Percentiles rank a stretch among this genome's conserved stretches.
Evolutionary conservation across 2,329 filamentous ascomycete species (phyloP).

Genomic region (Fusarium odoratissimum): DNA sequence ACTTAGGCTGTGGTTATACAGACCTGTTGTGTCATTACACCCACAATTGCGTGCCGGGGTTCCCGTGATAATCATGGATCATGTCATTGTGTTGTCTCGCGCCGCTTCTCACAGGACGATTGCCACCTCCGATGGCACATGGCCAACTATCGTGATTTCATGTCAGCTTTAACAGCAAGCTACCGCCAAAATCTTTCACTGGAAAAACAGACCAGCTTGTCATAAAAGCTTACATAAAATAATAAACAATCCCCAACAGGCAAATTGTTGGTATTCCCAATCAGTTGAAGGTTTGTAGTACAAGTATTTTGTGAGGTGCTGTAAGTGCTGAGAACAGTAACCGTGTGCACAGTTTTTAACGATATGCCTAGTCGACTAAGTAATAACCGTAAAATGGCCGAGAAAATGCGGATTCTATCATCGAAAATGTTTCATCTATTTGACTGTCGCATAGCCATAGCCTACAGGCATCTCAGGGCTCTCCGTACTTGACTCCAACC

Average conservation of each 20-base stretch:
- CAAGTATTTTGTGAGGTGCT: not conserved
- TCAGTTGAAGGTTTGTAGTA: not conserved
- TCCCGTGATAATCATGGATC: constrained; percentile 7
- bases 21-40: not conserved
- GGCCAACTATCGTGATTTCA: not conserved
- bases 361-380: not conserved
- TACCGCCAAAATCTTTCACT: no score
- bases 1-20: not conserved
- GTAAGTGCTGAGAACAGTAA: not conserved
- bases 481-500: not conserved
- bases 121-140: not conserved
- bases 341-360: not conserved
- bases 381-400: not conserved
- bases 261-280: not conserved
- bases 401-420: not conserved
- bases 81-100: constrained; percentile 9
- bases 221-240: no score
- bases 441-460: not conserved
- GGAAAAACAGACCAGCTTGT: not conserved
- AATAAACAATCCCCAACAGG: not conserved
- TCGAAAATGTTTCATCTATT: not conserved
- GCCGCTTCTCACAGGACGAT: not conserved
- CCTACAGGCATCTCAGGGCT: no score
- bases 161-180: not conserved
- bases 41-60: constrained; percentile 11